Conservation (phyloP, 495 filamentous ascomycete species). For the Glutinoglossum americanum region DNA sequence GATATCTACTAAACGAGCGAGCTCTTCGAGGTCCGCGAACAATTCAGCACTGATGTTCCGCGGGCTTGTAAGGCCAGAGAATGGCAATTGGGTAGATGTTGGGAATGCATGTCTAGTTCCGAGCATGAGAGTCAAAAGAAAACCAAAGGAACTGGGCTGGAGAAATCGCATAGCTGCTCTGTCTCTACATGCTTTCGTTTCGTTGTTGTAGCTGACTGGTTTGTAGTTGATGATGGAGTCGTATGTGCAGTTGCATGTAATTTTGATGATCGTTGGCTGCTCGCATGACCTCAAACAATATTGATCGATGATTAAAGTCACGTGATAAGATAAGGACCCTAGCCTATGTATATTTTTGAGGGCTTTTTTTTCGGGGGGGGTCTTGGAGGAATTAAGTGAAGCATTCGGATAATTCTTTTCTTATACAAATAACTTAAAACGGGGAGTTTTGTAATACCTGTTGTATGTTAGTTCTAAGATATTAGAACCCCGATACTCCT, state of each 20-base stretch:
- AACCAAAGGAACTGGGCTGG: background rate
- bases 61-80: background rate
- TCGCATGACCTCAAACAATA: background rate
- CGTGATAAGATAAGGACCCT: too few relatives aligned
- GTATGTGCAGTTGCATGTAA: background rate
- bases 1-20: constrained; percentile 78
- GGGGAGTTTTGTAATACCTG: too few relatives aligned
- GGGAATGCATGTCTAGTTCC: background rate
- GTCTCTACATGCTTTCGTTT: background rate
- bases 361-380: too few relatives aligned
- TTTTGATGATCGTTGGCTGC: background rate
- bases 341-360: too few relatives aligned
- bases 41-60: constrained; percentile 35
- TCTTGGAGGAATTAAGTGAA: too few relatives aligned
- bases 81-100: background rate
- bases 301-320: too few relatives aligned
- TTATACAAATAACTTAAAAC: too few relatives aligned
- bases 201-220: background rate
- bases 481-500: background rate
- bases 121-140: background rate
- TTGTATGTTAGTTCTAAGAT: too few relatives aligned
- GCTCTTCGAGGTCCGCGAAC: constrained; percentile 65
- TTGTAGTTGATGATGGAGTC: background rate
- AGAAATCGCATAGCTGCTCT: background rate
- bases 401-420: too few relatives aligned